Base-by-base conservation (phyloP, 805 yeast genomes). In the Suhomyces prunicola region DNA sequence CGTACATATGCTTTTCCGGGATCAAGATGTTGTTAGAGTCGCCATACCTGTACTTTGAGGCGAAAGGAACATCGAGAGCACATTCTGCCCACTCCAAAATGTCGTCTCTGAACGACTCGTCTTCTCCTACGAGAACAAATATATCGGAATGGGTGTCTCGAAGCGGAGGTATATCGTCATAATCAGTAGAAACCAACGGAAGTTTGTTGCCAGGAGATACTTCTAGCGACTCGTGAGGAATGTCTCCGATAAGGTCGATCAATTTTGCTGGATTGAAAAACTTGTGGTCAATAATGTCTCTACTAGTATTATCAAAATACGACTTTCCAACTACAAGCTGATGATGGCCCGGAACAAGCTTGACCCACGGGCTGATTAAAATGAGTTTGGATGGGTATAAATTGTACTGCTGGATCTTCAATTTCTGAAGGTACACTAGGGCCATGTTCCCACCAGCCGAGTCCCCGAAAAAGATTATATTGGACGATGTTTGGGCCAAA, bases 361-460 rank as follows among this genome's bases (percentile, higher is more conserved):
- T 65, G 17, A 72, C 71, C 80, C 80, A 75, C 0, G 80, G 80
- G 48, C 69, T 62, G 44, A 72, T 57, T 35, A 72, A 60, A 2
- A 70, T 47, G 23, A 65, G 52, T 42, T 64, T 62, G 13, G 54
- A 57, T 0, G 76, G 77, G 57, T 56, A 69, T 1, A 62, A 55
- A 27, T 60, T 51, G 3, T 50, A 41, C 4, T 27, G 22, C 15
- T 52, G 42, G 5, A 45, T 31, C 24, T 62, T 61, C 56, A 73
- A 58, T 44, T 55, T 64, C 50, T 72, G 70, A 13, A 72, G 57
- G 52, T 65, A 68, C 15, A 61, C 61, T 19, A 74, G 55, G 13
- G 67, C 58, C 54, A 75, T 64, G 55, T 74, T 66, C 1, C 75
- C 78, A 26, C 79, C 79, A 8, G 78, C 78, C 1, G 78, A 73